Conservation (phyloP, 495 filamentous ascomycete species). For the Podospora sp. region DNA sequence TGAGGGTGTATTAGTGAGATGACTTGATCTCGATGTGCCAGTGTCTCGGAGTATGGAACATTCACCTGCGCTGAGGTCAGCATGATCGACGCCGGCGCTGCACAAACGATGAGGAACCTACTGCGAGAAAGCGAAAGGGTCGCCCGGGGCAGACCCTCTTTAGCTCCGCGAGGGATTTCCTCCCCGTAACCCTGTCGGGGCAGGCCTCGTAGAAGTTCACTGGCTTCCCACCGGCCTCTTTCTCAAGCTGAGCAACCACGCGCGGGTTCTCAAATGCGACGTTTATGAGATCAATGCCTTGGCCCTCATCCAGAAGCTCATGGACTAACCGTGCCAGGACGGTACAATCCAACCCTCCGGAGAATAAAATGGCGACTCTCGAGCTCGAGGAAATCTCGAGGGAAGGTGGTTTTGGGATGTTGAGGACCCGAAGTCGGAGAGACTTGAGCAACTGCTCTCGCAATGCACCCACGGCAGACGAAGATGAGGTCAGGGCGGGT, state of each 20-base stretch:
- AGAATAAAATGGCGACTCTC: conserved; percentile 82
- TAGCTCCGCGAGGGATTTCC: conserved; percentile 74
- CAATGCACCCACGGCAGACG: conserved; percentile 59
- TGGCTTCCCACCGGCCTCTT: conserved; percentile 25
- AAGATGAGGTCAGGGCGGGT: conserved; percentile 46
- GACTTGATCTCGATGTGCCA: conserved; percentile 67
- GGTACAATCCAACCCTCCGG: conserved; percentile 92
- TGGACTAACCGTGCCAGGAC: conserved; percentile 82
- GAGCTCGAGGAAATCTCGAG: conserved; percentile 39
- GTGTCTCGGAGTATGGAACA: conserved; percentile 75
- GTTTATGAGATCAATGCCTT: conserved; percentile 86
- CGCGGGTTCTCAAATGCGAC: conserved; percentile 96
- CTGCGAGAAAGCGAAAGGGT: conserved; percentile 75
- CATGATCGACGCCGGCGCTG: background rate
- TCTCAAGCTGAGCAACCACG: conserved; percentile 49
- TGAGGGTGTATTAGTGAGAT: conserved; percentile 84
- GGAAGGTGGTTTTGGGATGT: conserved; percentile 64
- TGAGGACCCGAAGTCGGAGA: conserved; percentile 63
- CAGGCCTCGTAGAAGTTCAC: conserved; percentile 71
- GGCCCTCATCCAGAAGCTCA: conserved; percentile 66
- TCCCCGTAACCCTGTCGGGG: conserved; percentile 86
- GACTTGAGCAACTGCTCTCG: conserved; percentile 63
- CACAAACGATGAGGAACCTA: conserved; percentile 43
- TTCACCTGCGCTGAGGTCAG: conserved; percentile 60
- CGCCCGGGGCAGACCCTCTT: conserved; percentile 69